phyloP scores from a whole-genome alignment of 345 rosid species.

The Lenwebbia sp. region DNA sequence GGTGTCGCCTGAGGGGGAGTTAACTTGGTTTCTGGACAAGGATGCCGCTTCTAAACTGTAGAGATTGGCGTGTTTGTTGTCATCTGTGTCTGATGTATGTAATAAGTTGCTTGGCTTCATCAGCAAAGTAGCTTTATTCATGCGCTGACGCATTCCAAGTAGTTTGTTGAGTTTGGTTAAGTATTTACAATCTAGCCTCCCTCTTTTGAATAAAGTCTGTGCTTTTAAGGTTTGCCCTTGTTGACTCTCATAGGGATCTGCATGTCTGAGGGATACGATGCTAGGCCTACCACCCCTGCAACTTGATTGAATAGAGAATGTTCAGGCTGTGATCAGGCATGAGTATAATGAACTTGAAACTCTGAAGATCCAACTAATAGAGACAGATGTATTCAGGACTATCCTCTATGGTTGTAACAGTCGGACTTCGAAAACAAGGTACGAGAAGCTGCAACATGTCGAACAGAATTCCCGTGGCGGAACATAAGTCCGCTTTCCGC shows the following conservation, averaged over 20 bases:
- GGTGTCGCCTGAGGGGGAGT: constrained; percentile 61
- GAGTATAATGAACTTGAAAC: background rate
- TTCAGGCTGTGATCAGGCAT: background rate
- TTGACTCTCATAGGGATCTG: background rate
- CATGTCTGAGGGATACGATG: background rate
- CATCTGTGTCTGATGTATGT: background rate
- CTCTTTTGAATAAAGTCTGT: background rate
- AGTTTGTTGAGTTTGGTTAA: background rate
- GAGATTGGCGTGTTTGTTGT: background rate
- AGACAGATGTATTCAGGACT: background rate
- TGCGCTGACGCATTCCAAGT: background rate
- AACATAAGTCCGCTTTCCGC: background rate
- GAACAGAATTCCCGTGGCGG: background rate
- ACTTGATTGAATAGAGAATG: background rate
- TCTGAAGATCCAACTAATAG: background rate
- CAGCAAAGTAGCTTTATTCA: background rate
- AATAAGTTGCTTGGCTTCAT: background rate
- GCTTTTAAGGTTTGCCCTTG: background rate
- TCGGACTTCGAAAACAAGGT: background rate
- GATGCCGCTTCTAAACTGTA: constrained; percentile 65
- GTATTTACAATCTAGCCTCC: background rate
- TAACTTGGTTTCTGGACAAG: constrained; percentile 79
- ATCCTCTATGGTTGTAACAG: background rate
- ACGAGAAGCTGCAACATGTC: background rate
- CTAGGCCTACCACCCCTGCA: background rate